Conservation (phyloP, 73 alveolate species). For the Uronychia setigera region DNA sequence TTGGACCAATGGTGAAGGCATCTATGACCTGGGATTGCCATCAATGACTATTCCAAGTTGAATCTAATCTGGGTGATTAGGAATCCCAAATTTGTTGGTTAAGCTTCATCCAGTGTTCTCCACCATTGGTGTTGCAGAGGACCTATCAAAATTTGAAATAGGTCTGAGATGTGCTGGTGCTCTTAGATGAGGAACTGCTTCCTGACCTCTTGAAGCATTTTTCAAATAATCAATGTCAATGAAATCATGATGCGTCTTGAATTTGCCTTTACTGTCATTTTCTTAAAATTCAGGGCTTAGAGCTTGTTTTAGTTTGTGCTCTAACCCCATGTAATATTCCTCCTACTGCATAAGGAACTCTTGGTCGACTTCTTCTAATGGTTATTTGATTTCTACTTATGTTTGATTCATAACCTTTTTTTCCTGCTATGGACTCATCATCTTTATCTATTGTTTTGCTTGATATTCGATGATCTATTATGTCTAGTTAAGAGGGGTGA, state of each 20-base stretch:
- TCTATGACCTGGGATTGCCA: background rate
- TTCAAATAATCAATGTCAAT: background rate
- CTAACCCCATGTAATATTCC: background rate
- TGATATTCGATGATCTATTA: too few relatives aligned
- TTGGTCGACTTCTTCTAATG: too few relatives aligned
- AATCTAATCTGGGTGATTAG: background rate
- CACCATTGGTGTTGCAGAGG: constrained; percentile 2
- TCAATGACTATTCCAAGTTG: background rate
- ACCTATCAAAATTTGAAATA: background rate
- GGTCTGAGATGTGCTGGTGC: constrained; percentile 1
- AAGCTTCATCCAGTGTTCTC: background rate
- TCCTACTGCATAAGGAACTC: too few relatives aligned
- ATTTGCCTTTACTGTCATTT: background rate
- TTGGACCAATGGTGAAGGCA: background rate
- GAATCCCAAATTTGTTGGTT: background rate
- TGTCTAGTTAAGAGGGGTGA: too few relatives aligned
- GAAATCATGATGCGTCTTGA: background rate
- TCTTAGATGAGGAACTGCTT: background rate
- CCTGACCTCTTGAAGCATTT: background rate
- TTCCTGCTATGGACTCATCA: too few relatives aligned
- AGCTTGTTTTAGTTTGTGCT: background rate
- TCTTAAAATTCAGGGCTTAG: background rate
- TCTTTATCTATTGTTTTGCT: too few relatives aligned
- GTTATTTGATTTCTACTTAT: too few relatives aligned
- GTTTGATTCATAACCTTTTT: too few relatives aligned